These are phyloP conservation scores for Solanum pinnatisectum DNA, from an alignment of 257 asterid genomes.

Conservation along the genomic window DNA sequence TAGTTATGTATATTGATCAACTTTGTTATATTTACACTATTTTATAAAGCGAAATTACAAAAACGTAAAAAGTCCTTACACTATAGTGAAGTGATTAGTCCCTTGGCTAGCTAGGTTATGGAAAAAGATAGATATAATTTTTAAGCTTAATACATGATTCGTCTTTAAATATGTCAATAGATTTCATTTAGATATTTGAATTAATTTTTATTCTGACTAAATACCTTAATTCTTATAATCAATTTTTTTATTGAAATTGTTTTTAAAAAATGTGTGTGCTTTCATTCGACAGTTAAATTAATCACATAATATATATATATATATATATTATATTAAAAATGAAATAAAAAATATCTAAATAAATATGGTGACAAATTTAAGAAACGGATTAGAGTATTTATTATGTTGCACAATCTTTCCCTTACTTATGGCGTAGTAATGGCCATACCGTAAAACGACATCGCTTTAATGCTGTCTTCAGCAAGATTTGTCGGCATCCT, in stretches of 20 bases:
- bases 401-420: neutral
- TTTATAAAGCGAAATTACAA: too few species aligned
- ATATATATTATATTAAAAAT: too few species aligned
- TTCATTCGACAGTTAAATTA: neutral
- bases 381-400: neutral
- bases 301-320: too few species aligned
- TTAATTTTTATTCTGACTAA: neutral
- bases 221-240: neutral
- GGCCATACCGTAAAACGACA: neutral
- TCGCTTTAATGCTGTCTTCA: neutral
- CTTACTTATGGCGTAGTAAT: neutral
- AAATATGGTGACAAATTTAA: neutral
- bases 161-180: neutral
- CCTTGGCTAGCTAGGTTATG: too few species aligned
- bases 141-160: too few species aligned
- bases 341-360: too few species aligned
- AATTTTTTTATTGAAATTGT: too few species aligned
- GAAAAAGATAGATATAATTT: too few species aligned
- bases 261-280: neutral
- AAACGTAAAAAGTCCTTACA: too few species aligned
- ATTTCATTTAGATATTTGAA: too few species aligned
- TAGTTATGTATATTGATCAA: too few species aligned
- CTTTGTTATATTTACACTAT: neutral
- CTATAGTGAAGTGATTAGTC: neutral
- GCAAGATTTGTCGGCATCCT: neutral